Base-by-base conservation (phyloP, 2,329 filamentous ascomycete genomes). In the Aspergillus fructus region DNA sequence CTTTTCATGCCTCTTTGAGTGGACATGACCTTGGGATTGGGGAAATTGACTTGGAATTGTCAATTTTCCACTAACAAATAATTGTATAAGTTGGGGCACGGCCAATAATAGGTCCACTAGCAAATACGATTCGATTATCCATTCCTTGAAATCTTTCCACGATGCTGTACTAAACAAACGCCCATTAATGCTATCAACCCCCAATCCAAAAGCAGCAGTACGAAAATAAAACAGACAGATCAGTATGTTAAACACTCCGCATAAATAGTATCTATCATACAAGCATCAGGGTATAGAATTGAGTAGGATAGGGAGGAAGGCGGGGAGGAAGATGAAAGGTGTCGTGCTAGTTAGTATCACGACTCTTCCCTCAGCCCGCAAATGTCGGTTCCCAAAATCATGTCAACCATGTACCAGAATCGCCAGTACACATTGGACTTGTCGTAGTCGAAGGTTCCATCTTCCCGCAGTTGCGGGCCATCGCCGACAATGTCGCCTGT, bases 361-460 rank as follows among this genome's bases (percentile, higher is more conserved):
- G 73, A 72, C 48, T 82, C 81, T 46, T 80, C 81, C 64, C 77
- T 82, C 59, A 87, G 68, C 5, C 84, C 85, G 70, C 84, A 87
- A 58, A 87, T 79, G 64, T 87, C 84, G 1, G 83, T 85, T 2
- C 83, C 83, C n/a, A 85, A 67, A 46, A 80, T 69, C 19, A 66
- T 70, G 65, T 88, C 85, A 15, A 87, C 66, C 71, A 76, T 79
- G 59, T 81, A 82, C 79, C 83, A 87, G 57, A 85, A 75, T 23
- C 78, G 73, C 85, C 85, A 88, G 63, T 87, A 88, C 54, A 81
- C 65, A 61, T 81, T 83, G 6, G 84, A 85, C 46, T 77, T 79
- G 42, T 84, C 84, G 79, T 87, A 89, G 73, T 97, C 93, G 65
- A 96, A 79, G 8, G 68, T 68, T 2, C 78, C 78, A 53, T 79